Conservation (phyloP, 495 filamentous ascomycete genomes). For the Podospora comata region DNA sequence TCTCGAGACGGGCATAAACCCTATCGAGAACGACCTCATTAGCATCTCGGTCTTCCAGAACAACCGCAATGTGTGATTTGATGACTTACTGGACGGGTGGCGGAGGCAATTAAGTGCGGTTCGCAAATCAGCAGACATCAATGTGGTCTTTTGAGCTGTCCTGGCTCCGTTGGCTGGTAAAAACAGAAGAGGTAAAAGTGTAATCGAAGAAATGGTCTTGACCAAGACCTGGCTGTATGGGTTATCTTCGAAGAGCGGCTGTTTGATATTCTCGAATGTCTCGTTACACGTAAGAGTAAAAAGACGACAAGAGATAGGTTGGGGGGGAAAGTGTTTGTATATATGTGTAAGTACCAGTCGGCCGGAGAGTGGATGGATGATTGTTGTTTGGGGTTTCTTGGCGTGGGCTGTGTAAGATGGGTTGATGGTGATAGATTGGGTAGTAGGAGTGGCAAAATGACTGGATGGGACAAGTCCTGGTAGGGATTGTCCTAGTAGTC, state of each 20-base stretch:
- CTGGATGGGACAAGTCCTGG: not conserved
- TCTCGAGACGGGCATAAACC: slow-evolving; percentile 70
- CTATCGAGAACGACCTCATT: too few species aligned
- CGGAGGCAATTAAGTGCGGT: slow-evolving; percentile 65
- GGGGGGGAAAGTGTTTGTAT: not conserved
- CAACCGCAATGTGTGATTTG: too few species aligned
- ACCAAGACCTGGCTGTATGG: not conserved
- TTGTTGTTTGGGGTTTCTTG: too few species aligned
- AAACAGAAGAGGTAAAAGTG: not conserved
- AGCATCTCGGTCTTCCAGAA: too few species aligned
- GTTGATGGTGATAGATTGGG: not conserved
- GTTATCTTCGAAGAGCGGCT: not conserved
- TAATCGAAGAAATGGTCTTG: not conserved
- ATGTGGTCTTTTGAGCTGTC: slow-evolving; percentile 42
- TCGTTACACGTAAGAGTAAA: not conserved
- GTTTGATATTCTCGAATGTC: not conserved
- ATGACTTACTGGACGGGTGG: slow-evolving; percentile 51
- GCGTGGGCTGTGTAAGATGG: not conserved
- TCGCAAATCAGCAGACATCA: slow-evolving; percentile 77
- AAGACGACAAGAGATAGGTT: not conserved
- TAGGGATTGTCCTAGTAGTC: not conserved
- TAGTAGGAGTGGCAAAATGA: not conserved
- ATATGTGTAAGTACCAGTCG: not conserved
- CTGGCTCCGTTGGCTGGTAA: not conserved
- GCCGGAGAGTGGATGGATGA: too few species aligned